Base-by-base conservation (phyloP, 116 monocot genomes). In the Zostera marina region DNA sequence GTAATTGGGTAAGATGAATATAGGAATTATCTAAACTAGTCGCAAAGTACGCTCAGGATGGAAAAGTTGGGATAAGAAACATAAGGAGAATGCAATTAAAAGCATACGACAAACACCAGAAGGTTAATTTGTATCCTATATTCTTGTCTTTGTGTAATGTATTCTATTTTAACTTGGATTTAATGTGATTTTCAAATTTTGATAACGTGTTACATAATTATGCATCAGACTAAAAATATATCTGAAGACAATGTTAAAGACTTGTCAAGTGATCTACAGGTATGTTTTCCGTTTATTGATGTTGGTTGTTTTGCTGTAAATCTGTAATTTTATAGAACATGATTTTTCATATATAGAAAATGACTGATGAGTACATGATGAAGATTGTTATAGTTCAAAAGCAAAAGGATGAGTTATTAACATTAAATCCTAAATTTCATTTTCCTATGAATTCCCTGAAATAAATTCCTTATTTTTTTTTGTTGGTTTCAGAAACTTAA, bases 181-280 rank as follows among this genome's bases (percentile, higher is more conserved):
- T n/a, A n/a, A n/a, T n/a, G n/a, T n/a, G n/a, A n/a, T n/a, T n/a
- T n/a, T n/a, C 32, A 32, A 3, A 1, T 3, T 32, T 32, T 32
- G 0, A 32, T 32, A 0, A 32, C 32, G 32, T 32, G 2, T 32
- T 32, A 32, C 32, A 32, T 32, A 32, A 32, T 32, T 32, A 32
- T 5, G 5, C 32, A 32, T 32, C 59, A 96, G 96, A 89, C 83
- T 75, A 96, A 96, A 77, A 89, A 85, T 49, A 82, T 89, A 65
- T 96, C 96, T 56, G 82, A 96, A 74, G 96, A 96, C 80, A 89
- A 96, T 76, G 85, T 96, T 11, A 89, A 78, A 54, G 96, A 96
- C 68, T 77, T 96, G 69, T 82, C 96, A 19, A 69, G 66, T 61
- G 96, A 89, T 68, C 66, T 96, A 49, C 96, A 96, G 80, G 89